Evolutionary conservation across 805 yeast genomes (phyloP), one percentile per base, ranked within the genome.

Genomic region (Candida hispaniensis): DNA sequence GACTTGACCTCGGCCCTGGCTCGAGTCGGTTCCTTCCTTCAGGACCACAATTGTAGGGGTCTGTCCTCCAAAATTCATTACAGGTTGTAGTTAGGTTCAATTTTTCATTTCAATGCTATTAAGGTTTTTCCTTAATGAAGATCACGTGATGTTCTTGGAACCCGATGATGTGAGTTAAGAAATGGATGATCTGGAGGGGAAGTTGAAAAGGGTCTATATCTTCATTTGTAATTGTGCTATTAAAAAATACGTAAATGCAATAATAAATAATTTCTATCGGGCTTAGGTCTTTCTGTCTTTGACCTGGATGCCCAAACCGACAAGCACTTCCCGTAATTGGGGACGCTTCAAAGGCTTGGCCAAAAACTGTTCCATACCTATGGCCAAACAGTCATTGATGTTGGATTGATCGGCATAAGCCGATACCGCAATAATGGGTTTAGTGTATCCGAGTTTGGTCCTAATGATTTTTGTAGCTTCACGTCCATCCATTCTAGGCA

Each of bases 1-100:
- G 47, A 85, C 80, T 65, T 91, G 98, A 14, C 97, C 97, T 46
- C 76, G 73, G 21, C 99, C 99, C 58, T 91, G 99, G 10, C 95
- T 80, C 18, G 93, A 65, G 54, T 91, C 98, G 4, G 99, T 91
- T 34, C 99, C 99, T 60, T 91, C 99, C 56, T 86, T 88, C 43
- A 91, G 73, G 36, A 91, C 97, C 44, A 91, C 97, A 49, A 88
- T 81, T n/a, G 98, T 88, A 28, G 98, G 98, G 22, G 96, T 79
- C 58, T 86, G 95, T 39, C 79, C 80, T 44, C 88, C 81, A 55
- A 82, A 83, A 52, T 78, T 79, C 95, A 85, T 86, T 26, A 41
- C 27, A 23, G 7, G n/a, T 17, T 8, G 22, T 19, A n/a, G n/a
- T 9, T 19, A n/a, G 22, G 22, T 19, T n/a, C 22, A n/a, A n/a